These are phyloP conservation scores for Elsinoe ampelina DNA, from an alignment of 2,329 filamentous ascomycete genomes.

Conservation along the genomic window DNA sequence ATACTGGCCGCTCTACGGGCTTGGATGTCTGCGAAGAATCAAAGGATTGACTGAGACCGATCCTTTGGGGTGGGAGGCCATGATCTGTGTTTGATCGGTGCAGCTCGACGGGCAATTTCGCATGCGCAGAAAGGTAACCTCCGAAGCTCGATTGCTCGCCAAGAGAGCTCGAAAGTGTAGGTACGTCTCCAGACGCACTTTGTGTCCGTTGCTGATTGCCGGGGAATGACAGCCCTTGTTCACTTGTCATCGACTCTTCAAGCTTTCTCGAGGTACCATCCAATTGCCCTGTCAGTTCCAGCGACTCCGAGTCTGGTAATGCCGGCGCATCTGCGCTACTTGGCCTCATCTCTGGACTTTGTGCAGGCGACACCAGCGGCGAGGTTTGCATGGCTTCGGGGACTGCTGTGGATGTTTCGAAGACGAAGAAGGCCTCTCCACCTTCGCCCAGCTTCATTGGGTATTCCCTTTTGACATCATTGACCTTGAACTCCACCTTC, in stretches of 20 bases:
- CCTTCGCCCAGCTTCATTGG: constrained; percentile 98
- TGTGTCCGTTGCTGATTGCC: constrained; percentile 28
- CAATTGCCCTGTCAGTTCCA: constrained; percentile 44
- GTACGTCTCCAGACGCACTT: constrained; percentile 36
- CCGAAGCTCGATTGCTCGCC: constrained; percentile 4
- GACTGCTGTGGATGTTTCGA: constrained; percentile 85
- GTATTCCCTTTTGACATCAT: constrained; percentile 82
- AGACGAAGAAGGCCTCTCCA: constrained; percentile 97
- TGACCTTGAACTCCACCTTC: constrained; percentile 97
- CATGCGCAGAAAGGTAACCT: neutral
- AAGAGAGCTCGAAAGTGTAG: neutral
- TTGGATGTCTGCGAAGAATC: neutral
- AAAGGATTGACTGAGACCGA: constrained; percentile 7
- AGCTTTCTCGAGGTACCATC: constrained; percentile 12
- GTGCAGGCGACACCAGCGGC: constrained; percentile 80
- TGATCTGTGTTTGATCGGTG: constrained; percentile 19
- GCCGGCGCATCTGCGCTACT: constrained; percentile 34
- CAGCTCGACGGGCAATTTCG: neutral
- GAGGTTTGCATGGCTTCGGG: constrained; percentile 93
- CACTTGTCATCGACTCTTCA: constrained; percentile 17
- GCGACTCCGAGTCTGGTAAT: constrained; percentile 59
- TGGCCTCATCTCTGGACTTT: constrained; percentile 62
- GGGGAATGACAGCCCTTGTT: constrained; percentile 22
- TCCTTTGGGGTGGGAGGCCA: constrained; percentile 1
- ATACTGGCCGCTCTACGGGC: constrained; percentile 7